Percentiles rank a stretch among this genome's conserved stretches.
Conservation (phyloP, 2,329 filamentous ascomycete genomes). For the Daldinia sp. region DNA sequence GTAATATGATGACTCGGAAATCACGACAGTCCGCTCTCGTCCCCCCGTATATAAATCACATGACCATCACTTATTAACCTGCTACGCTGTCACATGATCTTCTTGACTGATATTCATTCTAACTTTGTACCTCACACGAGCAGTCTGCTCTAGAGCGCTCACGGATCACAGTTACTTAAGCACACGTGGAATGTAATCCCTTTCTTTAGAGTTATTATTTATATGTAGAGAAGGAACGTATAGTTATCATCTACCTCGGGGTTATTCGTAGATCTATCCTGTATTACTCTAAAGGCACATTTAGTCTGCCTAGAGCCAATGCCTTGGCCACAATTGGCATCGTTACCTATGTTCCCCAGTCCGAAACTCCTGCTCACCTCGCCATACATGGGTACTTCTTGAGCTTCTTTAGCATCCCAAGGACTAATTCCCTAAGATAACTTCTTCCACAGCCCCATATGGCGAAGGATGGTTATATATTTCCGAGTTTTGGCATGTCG, state of each 20-base stretch:
- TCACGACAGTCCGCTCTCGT: neutral
- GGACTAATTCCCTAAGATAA: neutral
- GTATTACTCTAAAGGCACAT: neutral
- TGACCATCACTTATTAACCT: neutral
- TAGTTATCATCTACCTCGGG: too few species aligned
- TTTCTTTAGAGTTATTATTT: too few species aligned
- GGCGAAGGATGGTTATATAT: neutral
- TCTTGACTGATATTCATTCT: neutral
- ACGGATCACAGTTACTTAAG: too few species aligned
- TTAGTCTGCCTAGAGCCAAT: neutral
- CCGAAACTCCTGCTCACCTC: neutral
- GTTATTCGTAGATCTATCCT: too few species aligned
- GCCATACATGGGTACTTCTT: neutral
- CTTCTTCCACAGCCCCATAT: neutral
- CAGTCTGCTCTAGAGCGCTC: too few species aligned
- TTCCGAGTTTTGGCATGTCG: neutral
- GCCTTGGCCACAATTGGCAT: neutral
- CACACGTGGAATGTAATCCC: too few species aligned
- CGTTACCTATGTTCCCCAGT: neutral
- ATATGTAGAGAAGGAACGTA: too few species aligned
- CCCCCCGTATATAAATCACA: neutral
- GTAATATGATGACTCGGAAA: too few species aligned
- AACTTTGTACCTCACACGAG: neutral
- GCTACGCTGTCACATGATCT: neutral
- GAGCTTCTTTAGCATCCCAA: neutral